Evolutionary conservation across 495 filamentous ascomycete genomes (phyloP), one percentile per base, ranked within the genome.

Genomic region (Sporormia fimetaria): DNA sequence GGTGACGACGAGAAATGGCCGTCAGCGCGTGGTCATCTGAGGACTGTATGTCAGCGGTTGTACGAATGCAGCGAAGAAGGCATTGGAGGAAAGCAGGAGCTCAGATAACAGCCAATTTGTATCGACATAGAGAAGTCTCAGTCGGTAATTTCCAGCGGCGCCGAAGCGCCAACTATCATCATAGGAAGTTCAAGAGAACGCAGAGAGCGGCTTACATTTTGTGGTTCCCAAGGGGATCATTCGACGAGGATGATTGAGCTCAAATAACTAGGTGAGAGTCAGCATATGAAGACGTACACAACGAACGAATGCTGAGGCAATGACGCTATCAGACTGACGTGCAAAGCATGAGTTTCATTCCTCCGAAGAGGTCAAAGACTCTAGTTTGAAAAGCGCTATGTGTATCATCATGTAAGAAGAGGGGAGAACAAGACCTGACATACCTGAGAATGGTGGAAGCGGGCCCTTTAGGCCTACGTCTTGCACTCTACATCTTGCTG

Each of bases 101-200:
- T n/a, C n/a, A n/a, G n/a, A n/a, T n/a, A 68, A 77, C 71, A 93
- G 85, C 85, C 84, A 80, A 75, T 80, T 73, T 59, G 64, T 92
- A 66, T 86, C 83, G 71, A 81, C 87, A 83, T 71, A 56, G 70
- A 74, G 72, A 67, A 70, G 73, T 65, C 75, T 96, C 83, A 76
- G 88, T 80, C 88, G 88, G 88, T 96, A 96, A 96, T 94, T 96
- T 93, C 87, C 87, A 94, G 83, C 83, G 83, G n/a, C 92, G 87
- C 83, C 40, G 75, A 71, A 73, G 67, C 75, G 78, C 69, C 67
- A 76, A 69, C 67, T 73, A 72, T 84, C 85, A 92, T 95, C 87
- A 87, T 76, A 12, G 3, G 37, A 45, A 21, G 10, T n/a, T n/a
- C 6, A 12, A 6, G n/a, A 6, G 15, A 9, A 5, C 21, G 22